These are phyloP conservation scores for Prototheca stagnorum DNA, from an alignment of 163 green algal genomes.

Conservation along the genomic window DNA sequence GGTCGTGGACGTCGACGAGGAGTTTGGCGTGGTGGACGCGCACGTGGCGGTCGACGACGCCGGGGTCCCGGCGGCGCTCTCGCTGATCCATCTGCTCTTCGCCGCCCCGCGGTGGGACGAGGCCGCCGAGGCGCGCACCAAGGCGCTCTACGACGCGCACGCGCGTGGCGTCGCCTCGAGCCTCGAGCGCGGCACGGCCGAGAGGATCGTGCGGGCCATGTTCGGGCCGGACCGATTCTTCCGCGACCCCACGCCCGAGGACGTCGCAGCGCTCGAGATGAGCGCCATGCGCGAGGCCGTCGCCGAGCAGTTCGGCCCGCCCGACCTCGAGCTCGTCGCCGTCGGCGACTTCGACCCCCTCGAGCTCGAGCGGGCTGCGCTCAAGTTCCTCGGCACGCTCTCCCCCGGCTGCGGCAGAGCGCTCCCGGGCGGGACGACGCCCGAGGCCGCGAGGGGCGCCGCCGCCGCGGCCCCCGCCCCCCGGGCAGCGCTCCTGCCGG, in stretches of 20 bases:
- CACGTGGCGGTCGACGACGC: slow-evolving; percentile 65
- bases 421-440: neutral
- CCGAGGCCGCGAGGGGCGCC: neutral
- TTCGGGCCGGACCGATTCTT: slow-evolving; percentile 61
- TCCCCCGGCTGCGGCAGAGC: neutral
- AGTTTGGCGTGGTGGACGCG: slow-evolving; percentile 79
- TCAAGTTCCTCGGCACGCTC: slow-evolving; percentile 80
- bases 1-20: slow-evolving; percentile 84
- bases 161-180: slow-evolving; percentile 52
- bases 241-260: slow-evolving; percentile 65
- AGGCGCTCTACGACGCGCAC: slow-evolving; percentile 60
- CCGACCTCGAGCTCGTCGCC: slow-evolving; percentile 73
- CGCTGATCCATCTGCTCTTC: slow-evolving; percentile 73
- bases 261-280: slow-evolving; percentile 73
- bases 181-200: slow-evolving; percentile 64
- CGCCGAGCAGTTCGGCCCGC: slow-evolving; percentile 47
- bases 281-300: slow-evolving; percentile 53
- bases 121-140: slow-evolving; percentile 68
- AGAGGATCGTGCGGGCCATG: slow-evolving; percentile 71
- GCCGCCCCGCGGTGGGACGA: slow-evolving; percentile 58
- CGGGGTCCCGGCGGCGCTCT: slow-evolving; percentile 41
- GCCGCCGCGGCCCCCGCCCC: neutral
- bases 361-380: slow-evolving; percentile 48
- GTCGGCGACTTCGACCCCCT: slow-evolving; percentile 82
- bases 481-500: neutral